Conservation (phyloP, 2,329 filamentous ascomycete genomes). For the Chrysosporium queenslandicum region DNA sequence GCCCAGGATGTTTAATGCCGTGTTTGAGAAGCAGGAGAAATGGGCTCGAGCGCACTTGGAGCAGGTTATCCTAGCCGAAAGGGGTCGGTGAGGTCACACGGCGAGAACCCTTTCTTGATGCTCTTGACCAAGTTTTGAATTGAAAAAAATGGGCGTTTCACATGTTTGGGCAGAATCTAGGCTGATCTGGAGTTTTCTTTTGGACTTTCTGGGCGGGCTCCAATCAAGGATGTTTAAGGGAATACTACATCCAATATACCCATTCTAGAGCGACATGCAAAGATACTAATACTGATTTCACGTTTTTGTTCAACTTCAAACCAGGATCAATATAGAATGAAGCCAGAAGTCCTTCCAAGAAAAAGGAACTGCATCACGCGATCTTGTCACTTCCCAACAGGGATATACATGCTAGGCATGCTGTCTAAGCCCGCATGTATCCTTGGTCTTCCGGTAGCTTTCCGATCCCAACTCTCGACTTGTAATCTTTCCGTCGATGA, state of each 20-base stretch:
- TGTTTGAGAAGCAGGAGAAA: conserved; percentile 51
- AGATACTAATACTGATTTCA: neutral
- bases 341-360: neutral
- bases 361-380: neutral
- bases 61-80: conserved; percentile 21
- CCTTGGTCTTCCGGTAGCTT: neutral
- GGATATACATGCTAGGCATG: neutral
- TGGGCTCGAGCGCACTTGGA: conserved; percentile 40
- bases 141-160: too few relatives aligned
- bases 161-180: too few relatives aligned
- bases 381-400: neutral
- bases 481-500: neutral
- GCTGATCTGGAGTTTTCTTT: neutral
- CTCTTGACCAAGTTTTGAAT: neutral
- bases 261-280: neutral
- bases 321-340: neutral
- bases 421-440: neutral
- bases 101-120: neutral
- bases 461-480: neutral
- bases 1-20: conserved; percentile 52
- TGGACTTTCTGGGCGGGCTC: neutral
- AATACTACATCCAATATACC: conserved; percentile 1
- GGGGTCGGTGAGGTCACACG: conserved; percentile 8
- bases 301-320: neutral
- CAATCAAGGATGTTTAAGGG: neutral